Conservation (phyloP, 73 alveolate species). For the Symbiodinium natans region DNA sequence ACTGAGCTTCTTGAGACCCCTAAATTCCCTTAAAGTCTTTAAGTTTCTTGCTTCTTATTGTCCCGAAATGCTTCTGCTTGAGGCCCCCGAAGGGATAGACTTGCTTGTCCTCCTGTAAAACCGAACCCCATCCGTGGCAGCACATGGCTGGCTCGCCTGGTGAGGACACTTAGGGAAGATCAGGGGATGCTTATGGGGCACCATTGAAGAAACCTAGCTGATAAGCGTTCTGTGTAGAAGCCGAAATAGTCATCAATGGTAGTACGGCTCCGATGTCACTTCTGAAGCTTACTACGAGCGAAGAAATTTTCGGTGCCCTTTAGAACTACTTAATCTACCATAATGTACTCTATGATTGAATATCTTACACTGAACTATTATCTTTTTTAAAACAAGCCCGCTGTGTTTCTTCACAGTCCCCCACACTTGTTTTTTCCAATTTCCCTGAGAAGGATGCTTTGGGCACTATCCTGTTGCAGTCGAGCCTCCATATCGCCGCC, state of each 20-base stretch:
- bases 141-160: not conserved
- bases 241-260: not conserved
- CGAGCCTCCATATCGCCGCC: constrained; percentile 10
- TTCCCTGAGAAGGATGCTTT: not conserved
- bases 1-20: too few relatives aligned
- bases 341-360: not conserved
- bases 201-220: not conserved
- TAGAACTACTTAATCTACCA: not conserved
- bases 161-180: not conserved
- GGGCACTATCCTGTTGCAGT: constrained; percentile 12
- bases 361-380: not conserved
- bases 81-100: not conserved
- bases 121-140: constrained; percentile 25
- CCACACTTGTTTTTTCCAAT: not conserved
- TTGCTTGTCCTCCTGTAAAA: not conserved
- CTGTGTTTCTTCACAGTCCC: not conserved
- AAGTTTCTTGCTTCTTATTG: too few relatives aligned
- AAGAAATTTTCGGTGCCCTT: not conserved
- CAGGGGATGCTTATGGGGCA: not conserved
- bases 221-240: not conserved
- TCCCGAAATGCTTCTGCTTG: too few relatives aligned
- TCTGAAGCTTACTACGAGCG: not conserved
- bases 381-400: not conserved
- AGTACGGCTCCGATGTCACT: not conserved
- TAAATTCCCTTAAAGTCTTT: too few relatives aligned